Base-by-base conservation (phyloP, 257 asterid genomes). In the Solanum virginianum region DNA sequence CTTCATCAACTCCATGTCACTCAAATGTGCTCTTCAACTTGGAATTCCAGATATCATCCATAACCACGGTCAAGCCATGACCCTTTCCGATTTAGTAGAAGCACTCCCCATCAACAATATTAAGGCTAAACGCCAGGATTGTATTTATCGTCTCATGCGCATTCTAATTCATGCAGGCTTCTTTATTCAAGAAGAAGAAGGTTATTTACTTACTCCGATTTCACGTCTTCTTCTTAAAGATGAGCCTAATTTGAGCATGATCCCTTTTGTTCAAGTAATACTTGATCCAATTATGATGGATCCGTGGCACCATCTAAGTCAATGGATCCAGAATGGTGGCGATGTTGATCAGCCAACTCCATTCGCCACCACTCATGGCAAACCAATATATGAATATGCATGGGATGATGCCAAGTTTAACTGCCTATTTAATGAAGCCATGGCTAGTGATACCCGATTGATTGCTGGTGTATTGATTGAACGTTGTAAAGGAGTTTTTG, bases 21-120 rank as follows among this genome's bases (percentile, higher is more conserved):
- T 87, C 39, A 84, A 84, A 59, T 87, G 85, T 81, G 87, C 84
- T 15, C 20, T 87, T 81, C 81, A 84, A 12, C 16, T 87, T 2
- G 85, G 82, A 22, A 87, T 87, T 39, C 85, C 69, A 26, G 89
- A 79, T 47, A 47, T 68, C 56, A 84, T 87, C 57, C 85, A 70
- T 10, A 84, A 26, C 5, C 86, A 87, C 54, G 51, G 63, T 45
- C 82, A 66, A 85, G 43, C 89, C 41, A 87, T 84, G 63, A 12
- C 49, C 14, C 85, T 85, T 2, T 84, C 86, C 10, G 62, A 84
- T 32, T 70, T 87, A 22, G 66, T 83, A 14, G 54, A 77, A 29
- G 80, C 84, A 39, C 86, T 81, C 47, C 86, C 81, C 9, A 81
- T 85, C 9, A 53, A 84, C 39, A 55, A 66, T 32, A 32, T 32